Evolutionary conservation across 371 early-diverging fungal genomes (phyloP), one percentile per base, ranked within the genome.

Genomic region (Syncephalastrum racemosum): DNA sequence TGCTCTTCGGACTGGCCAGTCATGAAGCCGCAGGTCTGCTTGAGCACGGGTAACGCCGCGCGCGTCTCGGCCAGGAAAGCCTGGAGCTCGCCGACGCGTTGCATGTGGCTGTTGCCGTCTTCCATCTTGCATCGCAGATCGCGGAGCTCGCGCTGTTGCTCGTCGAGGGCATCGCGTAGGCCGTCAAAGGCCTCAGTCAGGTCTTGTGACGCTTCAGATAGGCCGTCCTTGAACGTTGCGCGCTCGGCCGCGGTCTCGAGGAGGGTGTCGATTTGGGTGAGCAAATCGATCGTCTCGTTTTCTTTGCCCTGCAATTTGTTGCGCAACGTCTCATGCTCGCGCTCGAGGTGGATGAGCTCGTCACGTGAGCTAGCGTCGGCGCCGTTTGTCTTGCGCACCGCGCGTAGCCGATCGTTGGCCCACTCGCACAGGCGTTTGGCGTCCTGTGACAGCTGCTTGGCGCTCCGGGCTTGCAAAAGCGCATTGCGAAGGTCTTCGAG

Each of bases 11-110:
- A 71, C 47, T 72, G 68, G 3, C 78, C 78, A 0, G 72, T 78
- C 59, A 78, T 74, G 40, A 78, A 74, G 5, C 78, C 78, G 43
- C 67, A 70, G 3, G 67, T 65, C 31, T 78, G 78, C 39, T 74
- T 74, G 4, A 71, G 46, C 0, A 66, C 71, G 1, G 75, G 73
- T 12, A 78, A 58, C 0, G 73, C 61, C 25, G 66, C 63, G 7
- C 72, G 53, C n/a, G 67, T 73, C 10, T 68, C 66, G 12, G 45
- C 46, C 18, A 73, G 58, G 47, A 64, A 73, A 0, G 60, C 18
- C 7, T 58, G 56, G 20, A 76, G 31, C 5, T 55, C 47, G 0
- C 60, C 63, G 1, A 71, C 68, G 8, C 58, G 54, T 36, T 73
- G 71, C 53, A 62, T 56, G 23, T 68, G 73, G 1, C 62, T 68